Evolutionary conservation across 371 early-diverging fungal species (phyloP).

Genomic region (Lichtheimia corymbifera): DNA sequence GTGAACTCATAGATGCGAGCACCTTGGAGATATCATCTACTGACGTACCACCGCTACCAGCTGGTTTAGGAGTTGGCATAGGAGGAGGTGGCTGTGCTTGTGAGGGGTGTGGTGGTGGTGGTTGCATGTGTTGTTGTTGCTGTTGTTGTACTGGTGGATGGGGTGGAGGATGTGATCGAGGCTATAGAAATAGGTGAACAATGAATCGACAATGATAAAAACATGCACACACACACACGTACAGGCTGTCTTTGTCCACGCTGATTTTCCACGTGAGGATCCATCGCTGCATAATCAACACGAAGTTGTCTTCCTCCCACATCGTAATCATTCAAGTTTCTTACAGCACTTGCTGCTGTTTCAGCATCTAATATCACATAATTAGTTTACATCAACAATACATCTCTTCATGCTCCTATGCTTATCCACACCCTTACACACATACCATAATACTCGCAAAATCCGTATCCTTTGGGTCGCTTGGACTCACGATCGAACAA

Average conservation of each 20-base stretch:
- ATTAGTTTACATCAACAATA: no score
- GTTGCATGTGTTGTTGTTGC: slow-evolving; percentile 23
- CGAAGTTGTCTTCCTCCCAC: slow-evolving; percentile 79
- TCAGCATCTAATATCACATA: slow-evolving; percentile 57
- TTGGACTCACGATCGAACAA: slow-evolving; percentile 88
- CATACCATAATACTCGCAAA: slow-evolving; percentile 80
- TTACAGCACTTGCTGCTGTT: slow-evolving; percentile 80
- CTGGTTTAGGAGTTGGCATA: slow-evolving; percentile 1
- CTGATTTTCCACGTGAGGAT: slow-evolving; percentile 32
- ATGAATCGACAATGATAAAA: background rate
- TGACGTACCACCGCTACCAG: slow-evolving; percentile 24
- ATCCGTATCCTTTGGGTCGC: slow-evolving; percentile 90
- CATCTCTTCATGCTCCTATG: no score
- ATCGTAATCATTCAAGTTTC: slow-evolving; percentile 83
- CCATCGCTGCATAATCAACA: slow-evolving; percentile 84
- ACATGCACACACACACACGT: background rate
- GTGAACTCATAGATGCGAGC: slow-evolving; percentile 68
- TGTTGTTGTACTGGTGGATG: slow-evolving; percentile 27
- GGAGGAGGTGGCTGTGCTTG: slow-evolving; percentile 12
- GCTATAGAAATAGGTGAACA: background rate
- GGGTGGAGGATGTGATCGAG: slow-evolving; percentile 24
- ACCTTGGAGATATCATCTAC: slow-evolving; percentile 64
- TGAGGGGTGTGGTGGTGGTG: slow-evolving; percentile 12
- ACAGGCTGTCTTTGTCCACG: slow-evolving; percentile 24
- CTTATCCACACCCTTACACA: no score